These are phyloP conservation scores for Gnomoniopsis sp. DNA, from an alignment of 2,329 filamentous ascomycete species.

Conservation along the genomic window DNA sequence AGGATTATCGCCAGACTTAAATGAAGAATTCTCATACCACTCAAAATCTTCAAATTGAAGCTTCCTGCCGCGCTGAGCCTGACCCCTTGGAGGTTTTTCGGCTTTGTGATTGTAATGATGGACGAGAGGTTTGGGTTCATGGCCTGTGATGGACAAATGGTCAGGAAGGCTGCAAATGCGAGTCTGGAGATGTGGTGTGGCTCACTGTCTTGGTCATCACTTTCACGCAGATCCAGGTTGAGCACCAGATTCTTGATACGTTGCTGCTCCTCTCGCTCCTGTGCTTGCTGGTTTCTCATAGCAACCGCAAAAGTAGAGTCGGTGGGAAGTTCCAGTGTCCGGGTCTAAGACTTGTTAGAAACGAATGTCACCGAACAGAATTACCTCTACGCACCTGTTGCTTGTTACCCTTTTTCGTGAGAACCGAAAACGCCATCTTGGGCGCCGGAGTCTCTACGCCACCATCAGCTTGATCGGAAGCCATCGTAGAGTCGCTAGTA, in stretches of 20 bases:
- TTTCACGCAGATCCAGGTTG: constrained; percentile 90
- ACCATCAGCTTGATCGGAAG: constrained; percentile 33
- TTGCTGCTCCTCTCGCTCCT: constrained; percentile 93
- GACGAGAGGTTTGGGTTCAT: constrained; percentile 44
- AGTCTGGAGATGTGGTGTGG: constrained; percentile 11
- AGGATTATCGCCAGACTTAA: background rate
- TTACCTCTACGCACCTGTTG: constrained; percentile 65
- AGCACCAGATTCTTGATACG: constrained; percentile 97
- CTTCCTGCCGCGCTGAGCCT: constrained; percentile 80
- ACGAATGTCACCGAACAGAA: background rate
- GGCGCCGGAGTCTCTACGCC: constrained; percentile 29
- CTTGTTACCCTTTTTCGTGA: constrained; percentile 94
- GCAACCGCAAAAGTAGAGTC: constrained; percentile 94
- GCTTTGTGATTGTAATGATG: constrained; percentile 50
- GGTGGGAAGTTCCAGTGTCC: constrained; percentile 82
- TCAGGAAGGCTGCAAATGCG: background rate
- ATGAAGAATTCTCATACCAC: constrained; percentile 62
- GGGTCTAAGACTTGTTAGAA: constrained; percentile 57
- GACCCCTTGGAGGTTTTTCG: constrained; percentile 57
- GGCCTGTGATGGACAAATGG: constrained; percentile 33
- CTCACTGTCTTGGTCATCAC: constrained; percentile 76
- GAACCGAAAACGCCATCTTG: constrained; percentile 95
- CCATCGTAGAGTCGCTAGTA: constrained; percentile 48
- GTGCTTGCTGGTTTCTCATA: constrained; percentile 93
- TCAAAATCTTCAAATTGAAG: constrained; percentile 95